A percentile compares a stretch with the other conserved stretches of the same genome.
These are phyloP conservation scores for Venturia pyrina DNA, from an alignment of 2,329 filamentous ascomycete species.

Conservation along the genomic window DNA sequence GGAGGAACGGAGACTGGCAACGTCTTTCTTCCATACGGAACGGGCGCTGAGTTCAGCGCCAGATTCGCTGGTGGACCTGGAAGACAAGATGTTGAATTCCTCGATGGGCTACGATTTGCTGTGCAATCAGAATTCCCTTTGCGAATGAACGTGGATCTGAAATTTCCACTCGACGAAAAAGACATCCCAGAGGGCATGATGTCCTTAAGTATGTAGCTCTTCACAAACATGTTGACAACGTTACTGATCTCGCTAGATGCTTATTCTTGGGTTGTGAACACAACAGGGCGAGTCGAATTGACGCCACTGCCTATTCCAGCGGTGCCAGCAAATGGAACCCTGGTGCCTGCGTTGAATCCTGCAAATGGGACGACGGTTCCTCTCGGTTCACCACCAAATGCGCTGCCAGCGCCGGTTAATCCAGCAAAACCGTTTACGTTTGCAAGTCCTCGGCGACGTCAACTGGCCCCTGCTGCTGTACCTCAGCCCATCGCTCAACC, in stretches of 20 bases:
- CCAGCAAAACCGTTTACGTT: background rate
- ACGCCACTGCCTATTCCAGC: background rate
- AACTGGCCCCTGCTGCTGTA: background rate
- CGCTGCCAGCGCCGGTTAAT: background rate
- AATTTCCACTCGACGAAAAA: conserved; percentile 6
- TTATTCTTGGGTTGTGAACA: conserved; percentile 7
- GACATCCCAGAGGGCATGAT: conserved; percentile 7
- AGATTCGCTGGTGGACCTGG: conserved; percentile 20
- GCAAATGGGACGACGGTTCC: background rate
- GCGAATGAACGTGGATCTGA: conserved; percentile 14
- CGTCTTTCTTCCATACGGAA: conserved; percentile 26
- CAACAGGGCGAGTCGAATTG: background rate
- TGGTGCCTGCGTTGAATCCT: background rate
- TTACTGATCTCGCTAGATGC: background rate
- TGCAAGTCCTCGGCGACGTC: background rate
- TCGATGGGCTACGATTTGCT: conserved; percentile 21
- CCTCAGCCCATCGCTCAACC: conserved; percentile 1
- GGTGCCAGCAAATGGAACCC: background rate
- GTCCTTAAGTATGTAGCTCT: conserved; percentile 3
- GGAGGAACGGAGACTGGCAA: conserved; percentile 20
- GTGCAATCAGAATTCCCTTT: conserved; percentile 12
- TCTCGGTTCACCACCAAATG: background rate
- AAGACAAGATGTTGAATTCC: conserved; percentile 21
- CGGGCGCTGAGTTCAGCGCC: conserved; percentile 22
- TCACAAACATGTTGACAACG: background rate